A percentile compares a stretch with the other conserved stretches of the same genome.
Evolutionary conservation across 2,329 filamentous ascomycete species (phyloP).

Genomic region (Thermomyces lanuginosus): DNA sequence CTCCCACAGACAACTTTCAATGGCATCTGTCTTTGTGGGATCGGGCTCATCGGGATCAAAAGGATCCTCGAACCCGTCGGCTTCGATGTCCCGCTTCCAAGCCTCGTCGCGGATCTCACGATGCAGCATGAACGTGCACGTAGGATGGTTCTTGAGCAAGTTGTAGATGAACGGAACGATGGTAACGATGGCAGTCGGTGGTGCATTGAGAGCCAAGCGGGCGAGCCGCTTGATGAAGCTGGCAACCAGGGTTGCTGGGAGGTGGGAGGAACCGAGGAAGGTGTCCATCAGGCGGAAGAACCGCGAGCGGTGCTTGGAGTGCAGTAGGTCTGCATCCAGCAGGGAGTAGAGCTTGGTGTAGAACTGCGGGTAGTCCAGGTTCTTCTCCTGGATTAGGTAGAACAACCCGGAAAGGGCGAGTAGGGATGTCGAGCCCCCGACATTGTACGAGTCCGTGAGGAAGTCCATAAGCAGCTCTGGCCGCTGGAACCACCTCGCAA

Average conservation of each 20-base stretch:
- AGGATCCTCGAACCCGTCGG: constrained; percentile 52
- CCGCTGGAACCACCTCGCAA: constrained; percentile 78
- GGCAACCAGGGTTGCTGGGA: constrained; percentile 77
- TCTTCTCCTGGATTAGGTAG: constrained; percentile 82
- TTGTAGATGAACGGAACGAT: constrained; percentile 94
- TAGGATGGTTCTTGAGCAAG: constrained; percentile 72
- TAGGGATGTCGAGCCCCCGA: constrained; percentile 71
- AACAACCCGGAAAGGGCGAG: constrained; percentile 85
- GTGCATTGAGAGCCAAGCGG: constrained; percentile 68
- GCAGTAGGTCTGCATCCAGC: constrained; percentile 67
- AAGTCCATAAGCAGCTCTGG: constrained; percentile 91
- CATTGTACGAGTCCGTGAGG: constrained; percentile 80
- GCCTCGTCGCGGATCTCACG: constrained; percentile 47
- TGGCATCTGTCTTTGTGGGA: constrained; percentile 69
- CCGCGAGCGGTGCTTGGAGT: constrained; percentile 83
- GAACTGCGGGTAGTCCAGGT: constrained; percentile 90
- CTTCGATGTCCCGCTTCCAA: constrained; percentile 43
- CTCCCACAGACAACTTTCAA: constrained; percentile 92
- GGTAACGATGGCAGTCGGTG: constrained; percentile 74
- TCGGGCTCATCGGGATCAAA: constrained; percentile 62
- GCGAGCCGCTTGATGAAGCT: constrained; percentile 94
- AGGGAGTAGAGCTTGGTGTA: constrained; percentile 89
- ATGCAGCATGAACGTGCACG: constrained; percentile 93
- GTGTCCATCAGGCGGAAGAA: constrained; percentile 88
- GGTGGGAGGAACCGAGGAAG: constrained; percentile 79